Evolutionary conservation across 192 early-diverging fungal species (phyloP), one percentile per base, ranked within the genome.

Genomic region (Podila horticola): DNA sequence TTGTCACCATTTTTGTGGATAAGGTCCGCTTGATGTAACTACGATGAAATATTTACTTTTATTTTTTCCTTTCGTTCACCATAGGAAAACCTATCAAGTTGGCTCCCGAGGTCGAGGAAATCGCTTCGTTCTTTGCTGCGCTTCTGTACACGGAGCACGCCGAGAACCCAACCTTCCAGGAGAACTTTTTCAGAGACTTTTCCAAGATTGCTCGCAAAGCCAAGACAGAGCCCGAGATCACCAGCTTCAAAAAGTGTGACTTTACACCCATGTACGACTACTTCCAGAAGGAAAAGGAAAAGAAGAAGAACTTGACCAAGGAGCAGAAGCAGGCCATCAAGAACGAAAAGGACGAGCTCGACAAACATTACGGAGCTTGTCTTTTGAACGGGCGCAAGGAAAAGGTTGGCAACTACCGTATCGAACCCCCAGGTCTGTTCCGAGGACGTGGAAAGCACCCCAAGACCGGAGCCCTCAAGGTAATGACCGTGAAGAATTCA

Each of bases 391-490:
- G 95, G 3, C 89, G 95, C 28, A 97, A 95, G 74, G 97, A 99
- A 84, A 98, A 98, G 79, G 93, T 99, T 45, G 98, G 98, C 24
- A 98, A 98, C 87, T 99, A 93, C 84, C 83, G 96, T 26, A 97
- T 98, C 82, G 98, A 99, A 86, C 98, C 98, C 49, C 98, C 98
- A 29, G 92, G 91, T 50, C 84, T 99, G 64, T 99, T 99, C 88
- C 92, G 96, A 75, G 98, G 98, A n/a, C 93, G 98, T 61, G 97
- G 97, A 34, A 91, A 93, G 57, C 97, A 99, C 75, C 97, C 97
- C 22, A 97, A 97, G 85, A 96, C 95, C 1, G 97, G 97, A 33
- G 88, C 70, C 57, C 87, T 97, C 67, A 99, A 99, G 89, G 90
- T 92, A 83, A 24, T n/a, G 6, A 8, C 17, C 5, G 4, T 5